Base-by-base conservation (phyloP, 768 basidiomycete genomes). In the Phylloporus scabripes region DNA sequence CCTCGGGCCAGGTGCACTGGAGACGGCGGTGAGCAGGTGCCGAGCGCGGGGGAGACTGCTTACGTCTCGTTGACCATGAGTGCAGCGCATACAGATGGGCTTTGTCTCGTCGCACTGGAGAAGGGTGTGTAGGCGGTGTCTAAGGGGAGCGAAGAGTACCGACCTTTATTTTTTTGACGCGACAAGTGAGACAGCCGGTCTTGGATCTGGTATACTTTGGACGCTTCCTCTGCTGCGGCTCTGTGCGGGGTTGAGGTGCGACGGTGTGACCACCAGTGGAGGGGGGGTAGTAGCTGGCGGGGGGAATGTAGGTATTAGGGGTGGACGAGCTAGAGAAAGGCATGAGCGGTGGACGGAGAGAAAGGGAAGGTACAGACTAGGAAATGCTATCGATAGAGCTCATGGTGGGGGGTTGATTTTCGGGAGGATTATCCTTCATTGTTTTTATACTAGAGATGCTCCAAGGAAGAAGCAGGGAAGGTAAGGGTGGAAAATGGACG, bases 171-270 rank as follows among this genome's bases (percentile, higher is more conserved):
- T 95, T 90, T 76, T 94, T 93, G 54, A 82, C 80, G 59, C 93
- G 80, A 77, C 93, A 97, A 37, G 90, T 93, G 64, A 95, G 71
- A 65, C 93, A 97, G 20, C 93, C 93, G 1, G 92, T 92, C 73
- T 95, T 93, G 70, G 88, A 91, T 59, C 93, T 80, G 54, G 89
- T 92, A 60, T 94, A 94, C 74, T 96, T 96, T 42, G 89, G 90
- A 31, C 89, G 84, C 65, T 89, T 90, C 51, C 88, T 78, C 59
- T 74, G 72, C n/a, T 77, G 74, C 14, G 74, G 60, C 21, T 74
- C 85, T 31, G 68, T 69, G 45, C 77, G 75, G 46, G 76, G 66
- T 20, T 74, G 73, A 4, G 76, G 70, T 10, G 74, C 63, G 0
- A 78, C 72, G 39, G 76, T 67, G 53, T 83, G 81, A 21, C 68